Base-by-base conservation (phyloP, 805 yeast species). In the Saturnispora gosingensis region DNA sequence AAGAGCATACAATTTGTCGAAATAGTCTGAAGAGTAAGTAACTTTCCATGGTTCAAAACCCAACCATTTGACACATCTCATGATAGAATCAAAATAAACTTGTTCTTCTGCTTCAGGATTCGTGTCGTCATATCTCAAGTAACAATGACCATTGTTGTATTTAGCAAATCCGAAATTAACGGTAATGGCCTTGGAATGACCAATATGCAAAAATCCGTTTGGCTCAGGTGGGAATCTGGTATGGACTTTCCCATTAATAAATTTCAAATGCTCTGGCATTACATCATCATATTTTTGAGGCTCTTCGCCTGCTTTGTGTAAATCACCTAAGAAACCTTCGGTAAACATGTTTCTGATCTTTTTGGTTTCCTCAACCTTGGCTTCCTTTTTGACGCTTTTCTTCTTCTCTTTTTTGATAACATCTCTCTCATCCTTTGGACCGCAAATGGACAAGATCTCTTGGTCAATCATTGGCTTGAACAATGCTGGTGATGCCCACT, bases 171-270 rank as follows among this genome's bases (percentile, higher is more conserved):
- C 99, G 69, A 93, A 93, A 67, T 93, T 90, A 50, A 91, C 97
- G 80, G 93, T 86, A 65, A 93, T 91, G 49, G 99, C 99, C 71
- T 93, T 93, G 42, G 96, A 85, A 66, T 93, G 99, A 44, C 99
- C 99, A 67, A 93, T 91, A 67, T 93, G 99, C 64, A 93, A 76
- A 66, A 82, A 93, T 60, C 99, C 99, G 70, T 95, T 91, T 42
- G 99, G 99, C 72, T 93, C 99, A 5, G 99, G 99, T 45, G 99
- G 99, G 72, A 93, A 93, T 66, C 99, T 81, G 3, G 99, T 93
- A 61, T 79, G 82, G 28, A 91, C 98, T 63, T 78, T 76, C 45
- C 97, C 96, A 38, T 79, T 76, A 34, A 96, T 88, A 57, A 80
- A 80, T 52, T 76, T 79, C 60, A 88, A 73, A 67, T 93, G 99